Evolutionary conservation across 1,284 basidiomycete genomes (phyloP), one percentile per base, ranked within the genome.

Genomic region (Rhodotorula sp.): DNA sequence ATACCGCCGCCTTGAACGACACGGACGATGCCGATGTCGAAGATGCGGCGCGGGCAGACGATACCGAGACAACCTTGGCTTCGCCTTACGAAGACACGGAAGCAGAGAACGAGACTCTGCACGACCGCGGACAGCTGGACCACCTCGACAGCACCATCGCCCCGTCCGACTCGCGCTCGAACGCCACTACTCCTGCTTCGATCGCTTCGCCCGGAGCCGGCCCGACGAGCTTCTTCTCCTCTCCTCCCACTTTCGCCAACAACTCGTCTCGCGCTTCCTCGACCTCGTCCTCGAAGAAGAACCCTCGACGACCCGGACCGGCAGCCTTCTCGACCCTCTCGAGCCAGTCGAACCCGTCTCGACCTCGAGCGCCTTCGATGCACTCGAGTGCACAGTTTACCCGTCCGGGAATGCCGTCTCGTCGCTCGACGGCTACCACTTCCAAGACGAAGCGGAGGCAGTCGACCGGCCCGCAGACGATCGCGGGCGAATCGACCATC

Each of bases 401-500:
- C 43, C 58, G n/a, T n/a, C 58, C 23, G 43, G 26, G 58, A 14
- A 23, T 26, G 21, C 43, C 5, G 16, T 45, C 43, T n/a, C 58
- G 43, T 10, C 38, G 38, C 15, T 45, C 43, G 21, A 60, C 43
- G 7, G 45, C 43, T 14, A 28, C 43, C 3, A 60, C 45, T 4
- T 28, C 59, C 47, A 18, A 47, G 26, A 60, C n/a, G 2, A 62
- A 62, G 47, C 23, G 45, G 26, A 12, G 47, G 47, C 45, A 31
- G 59, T 48, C 59, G 58, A 60, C 58, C 16, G 58, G 58, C 8
- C 43, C 58, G 34, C 43, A 43, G 43, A 60, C 43, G 28, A 62
- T 52, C 16, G 60, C 60, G 48, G 55, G 68, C 28, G 77, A 80
- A 60, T 70, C 69, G 19, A 80, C 89, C 5, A 88, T 98, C 47